Evolutionary conservation across 306 rosid genomes (phyloP), one percentile per base, ranked within the genome.

Genomic region (Rosa chinensis): DNA sequence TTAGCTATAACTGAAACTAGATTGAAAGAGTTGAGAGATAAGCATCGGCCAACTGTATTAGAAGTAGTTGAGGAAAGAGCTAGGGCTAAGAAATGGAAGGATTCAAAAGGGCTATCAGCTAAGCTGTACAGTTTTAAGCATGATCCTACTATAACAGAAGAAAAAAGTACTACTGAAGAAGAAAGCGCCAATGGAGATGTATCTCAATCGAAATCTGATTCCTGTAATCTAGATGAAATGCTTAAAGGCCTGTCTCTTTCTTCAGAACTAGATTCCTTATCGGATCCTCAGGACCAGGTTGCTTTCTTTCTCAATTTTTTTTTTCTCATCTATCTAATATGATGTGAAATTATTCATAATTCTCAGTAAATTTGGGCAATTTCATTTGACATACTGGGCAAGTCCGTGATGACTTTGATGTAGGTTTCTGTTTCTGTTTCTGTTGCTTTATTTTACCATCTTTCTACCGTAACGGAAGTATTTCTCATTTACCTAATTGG

Each of bases 281-380:
- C 96, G 14, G 92, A 95, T 89, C 88, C 88, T 84, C 93, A 93
- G 79, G 98, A 95, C 43, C 98, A 93, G 97, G 99, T 95, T 83
- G 77, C 74, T 68, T 86, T 87, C 79, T 81, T 66, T 80, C 37
- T 37, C 80, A 39, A 77, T 47, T 44, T 77, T 42, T 44, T 72
- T 42, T 37, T 10, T 56, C 13, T 21, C 4, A 73, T 37, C 48
- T n/a, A 25, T 2, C 23, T 23, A 73, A 10, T n/a, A 61, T 39
- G 42, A 39, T 55, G 66, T 39, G 66, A 55, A 74, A 44, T 28
- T 37, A 35, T 66, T 35, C 45, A 17, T 17, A 32, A 37, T 35
- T 35, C 32, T 37, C 21, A 40, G 2, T 72, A 49, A 49, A 49
- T 28, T 69, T 44, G 55, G 55, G 25, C 40, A 25, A 48, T 53